These are phyloP conservation scores for Kodamaea derodonti DNA, from an alignment of 1,139 yeast genomes.

Conservation along the genomic window DNA sequence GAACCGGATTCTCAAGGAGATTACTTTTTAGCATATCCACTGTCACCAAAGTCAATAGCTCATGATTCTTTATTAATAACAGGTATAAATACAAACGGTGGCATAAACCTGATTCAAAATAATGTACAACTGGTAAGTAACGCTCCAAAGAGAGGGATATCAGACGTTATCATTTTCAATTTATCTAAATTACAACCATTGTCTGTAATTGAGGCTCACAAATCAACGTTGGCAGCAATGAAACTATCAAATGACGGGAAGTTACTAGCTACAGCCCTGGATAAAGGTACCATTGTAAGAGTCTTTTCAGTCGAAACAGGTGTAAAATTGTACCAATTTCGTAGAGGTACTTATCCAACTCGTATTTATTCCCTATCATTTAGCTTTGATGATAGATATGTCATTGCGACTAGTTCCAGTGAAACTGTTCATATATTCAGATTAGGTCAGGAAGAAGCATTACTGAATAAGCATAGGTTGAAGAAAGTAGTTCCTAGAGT, in stretches of 20 bases:
- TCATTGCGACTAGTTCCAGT: slow-evolving; percentile 85
- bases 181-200: slow-evolving; percentile 74
- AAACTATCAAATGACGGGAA: slow-evolving; percentile 78
- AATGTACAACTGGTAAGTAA: slow-evolving; percentile 44
- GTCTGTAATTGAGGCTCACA: slow-evolving; percentile 91
- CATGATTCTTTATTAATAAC: slow-evolving; percentile 42
- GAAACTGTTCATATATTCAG: slow-evolving; percentile 92
- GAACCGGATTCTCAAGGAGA: slow-evolving; percentile 40
- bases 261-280: slow-evolving; percentile 88
- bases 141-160: slow-evolving; percentile 51
- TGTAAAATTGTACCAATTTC: slow-evolving; percentile 76
- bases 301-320: slow-evolving; percentile 86
- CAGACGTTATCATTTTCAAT: slow-evolving; percentile 87
- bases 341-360: slow-evolving; percentile 94
- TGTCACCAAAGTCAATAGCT: slow-evolving; percentile 58
- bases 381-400: slow-evolving; percentile 67
- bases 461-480: slow-evolving; percentile 37
- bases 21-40: slow-evolving; percentile 81
- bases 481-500: slow-evolving; percentile 21
- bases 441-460: slow-evolving; percentile 57
- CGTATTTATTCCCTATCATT: slow-evolving; percentile 80
- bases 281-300: slow-evolving; percentile 89
- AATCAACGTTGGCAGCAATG: slow-evolving; percentile 76
- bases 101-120: slow-evolving; percentile 38
- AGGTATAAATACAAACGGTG: slow-evolving; percentile 46